Conservation (phyloP, 768 basidiomycete species). For the Suillus fuscotomentosus region DNA sequence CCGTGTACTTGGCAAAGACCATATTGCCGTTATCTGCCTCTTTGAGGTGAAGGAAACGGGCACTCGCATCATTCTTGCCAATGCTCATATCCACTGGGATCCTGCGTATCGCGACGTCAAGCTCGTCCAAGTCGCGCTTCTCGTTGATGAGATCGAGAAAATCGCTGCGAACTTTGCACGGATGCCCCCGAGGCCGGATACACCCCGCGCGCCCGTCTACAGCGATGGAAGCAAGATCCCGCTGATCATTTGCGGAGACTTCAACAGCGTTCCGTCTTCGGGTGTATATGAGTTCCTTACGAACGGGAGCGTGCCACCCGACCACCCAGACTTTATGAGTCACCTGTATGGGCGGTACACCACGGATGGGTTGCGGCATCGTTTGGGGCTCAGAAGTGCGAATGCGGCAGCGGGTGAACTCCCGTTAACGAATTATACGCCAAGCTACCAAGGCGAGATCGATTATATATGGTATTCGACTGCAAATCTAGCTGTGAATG, state of each 20-base stretch:
- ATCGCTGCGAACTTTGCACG: slow-evolving; percentile 80
- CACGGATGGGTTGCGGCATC: slow-evolving; percentile 81
- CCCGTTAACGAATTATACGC: slow-evolving; percentile 86
- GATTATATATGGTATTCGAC: slow-evolving; percentile 95
- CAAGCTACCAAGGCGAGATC: slow-evolving; percentile 81
- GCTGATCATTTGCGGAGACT: slow-evolving; percentile 89
- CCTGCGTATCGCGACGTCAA: slow-evolving; percentile 93
- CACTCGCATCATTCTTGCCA: slow-evolving; percentile 84
- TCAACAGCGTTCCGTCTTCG: slow-evolving; percentile 84
- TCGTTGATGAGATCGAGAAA: slow-evolving; percentile 93
- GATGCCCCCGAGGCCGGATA: slow-evolving; percentile 62
- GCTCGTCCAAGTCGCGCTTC: slow-evolving; percentile 90
- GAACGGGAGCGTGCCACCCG: slow-evolving; percentile 61
- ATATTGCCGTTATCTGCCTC: slow-evolving; percentile 84
- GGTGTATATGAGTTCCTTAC: slow-evolving; percentile 92
- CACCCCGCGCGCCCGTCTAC: slow-evolving; percentile 54
- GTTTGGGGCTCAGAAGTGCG: slow-evolving; percentile 79
- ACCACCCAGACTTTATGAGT: slow-evolving; percentile 90
- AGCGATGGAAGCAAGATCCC: slow-evolving; percentile 88
- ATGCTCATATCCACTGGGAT: slow-evolving; percentile 94
- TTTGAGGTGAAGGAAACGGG: slow-evolving; percentile 88
- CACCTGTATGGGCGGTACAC: slow-evolving; percentile 93
- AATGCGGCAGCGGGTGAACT: slow-evolving; percentile 64
- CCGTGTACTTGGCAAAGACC: slow-evolving; percentile 91
- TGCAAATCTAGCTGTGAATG: slow-evolving; percentile 69